phyloP scores from a whole-genome alignment of 495 filamentous ascomycete genomes.

The Sordaria brevicollis region DNA sequence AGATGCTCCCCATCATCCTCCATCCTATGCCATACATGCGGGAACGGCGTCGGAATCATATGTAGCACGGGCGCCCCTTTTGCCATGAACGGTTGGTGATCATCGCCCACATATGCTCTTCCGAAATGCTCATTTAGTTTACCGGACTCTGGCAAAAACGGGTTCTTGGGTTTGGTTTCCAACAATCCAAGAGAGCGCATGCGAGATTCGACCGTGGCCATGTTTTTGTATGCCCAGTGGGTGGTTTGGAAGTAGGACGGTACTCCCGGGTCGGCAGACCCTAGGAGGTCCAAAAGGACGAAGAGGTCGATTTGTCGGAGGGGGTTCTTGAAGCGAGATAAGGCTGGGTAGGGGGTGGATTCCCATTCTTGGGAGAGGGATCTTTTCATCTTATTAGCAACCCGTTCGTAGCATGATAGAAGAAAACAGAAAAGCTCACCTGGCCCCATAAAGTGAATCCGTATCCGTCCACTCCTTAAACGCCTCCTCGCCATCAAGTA shows the following conservation, averaged over 20 bases:
- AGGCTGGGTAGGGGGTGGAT: conserved; percentile 48
- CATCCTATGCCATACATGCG: conserved; percentile 69
- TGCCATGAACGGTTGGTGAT: conserved; percentile 76
- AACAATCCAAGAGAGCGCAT: conserved; percentile 43
- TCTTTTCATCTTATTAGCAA: conserved; percentile 19
- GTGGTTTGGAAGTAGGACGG: conserved; percentile 75
- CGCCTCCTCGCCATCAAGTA: conserved; percentile 88
- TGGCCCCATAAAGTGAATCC: conserved; percentile 75
- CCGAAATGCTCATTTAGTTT: conserved; percentile 42
- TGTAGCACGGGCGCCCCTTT: conserved; percentile 76
- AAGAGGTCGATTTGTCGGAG: conserved; percentile 73
- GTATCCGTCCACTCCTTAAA: conserved; percentile 62
- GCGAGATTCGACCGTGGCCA: conserved; percentile 58
- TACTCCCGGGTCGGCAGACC: conserved; percentile 51
- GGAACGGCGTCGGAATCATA: conserved; percentile 72
- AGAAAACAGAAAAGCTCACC: conserved; percentile 24
- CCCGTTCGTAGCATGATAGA: not conserved
- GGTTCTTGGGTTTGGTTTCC: conserved; percentile 18
- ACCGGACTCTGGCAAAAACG: conserved; percentile 38
- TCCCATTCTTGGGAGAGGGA: conserved; percentile 75
- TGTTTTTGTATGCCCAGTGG: conserved; percentile 77
- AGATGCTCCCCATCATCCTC: conserved; percentile 76
- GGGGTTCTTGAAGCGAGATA: conserved; percentile 59
- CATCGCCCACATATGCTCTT: conserved; percentile 49
- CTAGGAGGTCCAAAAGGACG: conserved; percentile 80